Evolutionary conservation across 2,329 filamentous ascomycete species (phyloP), one percentile per base, ranked within the genome.

Genomic region (Thielaviopsis ethacetica): DNA sequence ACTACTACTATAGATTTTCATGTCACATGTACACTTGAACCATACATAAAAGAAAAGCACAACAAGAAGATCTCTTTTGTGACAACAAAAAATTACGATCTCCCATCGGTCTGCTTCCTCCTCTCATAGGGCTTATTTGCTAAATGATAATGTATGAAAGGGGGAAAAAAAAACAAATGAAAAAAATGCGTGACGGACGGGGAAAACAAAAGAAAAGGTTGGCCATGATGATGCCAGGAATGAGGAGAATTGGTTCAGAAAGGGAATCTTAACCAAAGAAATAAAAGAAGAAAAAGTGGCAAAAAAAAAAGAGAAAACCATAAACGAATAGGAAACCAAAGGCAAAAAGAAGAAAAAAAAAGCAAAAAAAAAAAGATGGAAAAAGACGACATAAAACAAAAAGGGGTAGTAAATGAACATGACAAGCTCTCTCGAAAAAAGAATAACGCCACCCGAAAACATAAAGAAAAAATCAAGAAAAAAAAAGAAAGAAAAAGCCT

Each of bases 391-490:
- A 59, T 24, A 54, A 21, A 54, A 52, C 27, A 59, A 52, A 41
- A 41, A 41, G 38, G 38, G 38, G 38, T 41, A 41, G 38, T 41
- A 41, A 41, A 41, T 41, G 38, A 41, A n/a, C 38, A 41, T 41
- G 38, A 41, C 38, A 41, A 41, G 38, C 38, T 41, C 38, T 41
- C 38, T 3, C 3, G 12, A 59, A 54, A 54, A 60, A 54, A 41
- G 56, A 5, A 49, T 17, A 53, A 47, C 21, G 19, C 22, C n/a
- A 50, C 30, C 24, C 17, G 34, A 9, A 19, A 57, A 54, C 49
- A 54, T 57, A 44, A 34, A 49, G 44, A 30, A 54, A 47, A 27
- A 38, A 58, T 41, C 53, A 59, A 17, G 59, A n/a, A 44, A 57
- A 52, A 52, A 54, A 22, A 34, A 34, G n/a, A 51, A 34, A 34